Conservation (phyloP, 306 rosid species). For the Trichosanthes truncata region DNA sequence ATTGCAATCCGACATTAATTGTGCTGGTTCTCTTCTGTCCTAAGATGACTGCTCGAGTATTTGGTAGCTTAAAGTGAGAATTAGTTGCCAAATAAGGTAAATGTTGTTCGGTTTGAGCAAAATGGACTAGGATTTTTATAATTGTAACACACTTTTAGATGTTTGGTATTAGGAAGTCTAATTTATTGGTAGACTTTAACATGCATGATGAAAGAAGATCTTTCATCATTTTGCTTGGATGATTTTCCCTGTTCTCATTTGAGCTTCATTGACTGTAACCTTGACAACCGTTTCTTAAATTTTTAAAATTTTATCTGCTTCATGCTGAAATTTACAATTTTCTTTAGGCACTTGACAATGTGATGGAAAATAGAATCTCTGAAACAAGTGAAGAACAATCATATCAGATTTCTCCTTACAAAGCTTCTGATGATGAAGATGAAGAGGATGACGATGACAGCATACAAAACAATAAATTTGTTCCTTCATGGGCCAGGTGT, state of each 20-base stretch:
- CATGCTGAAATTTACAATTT: constrained; percentile 12
- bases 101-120: not conserved
- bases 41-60: not conserved
- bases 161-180: not conserved
- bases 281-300: not conserved
- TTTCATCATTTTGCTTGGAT: not conserved
- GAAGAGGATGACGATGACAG: constrained; percentile 42
- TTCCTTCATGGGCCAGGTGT: constrained; percentile 93
- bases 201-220: not conserved
- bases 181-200: not conserved
- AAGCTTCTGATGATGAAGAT: constrained; percentile 80
- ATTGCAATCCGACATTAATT: not conserved
- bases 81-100: not conserved
- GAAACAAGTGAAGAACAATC: constrained; percentile 43
- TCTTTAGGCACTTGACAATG: constrained; percentile 36
- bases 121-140: not conserved
- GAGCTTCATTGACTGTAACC: not conserved
- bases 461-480: constrained; percentile 37
- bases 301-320: not conserved
- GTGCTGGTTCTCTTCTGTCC: not conserved
- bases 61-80: not conserved
- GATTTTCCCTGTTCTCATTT: not conserved
- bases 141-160: not conserved
- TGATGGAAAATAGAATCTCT: constrained; percentile 13
- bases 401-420: constrained; percentile 86